These are phyloP conservation scores for Penicillium manginii DNA, from an alignment of 495 filamentous ascomycete species.

Conservation along the genomic window DNA sequence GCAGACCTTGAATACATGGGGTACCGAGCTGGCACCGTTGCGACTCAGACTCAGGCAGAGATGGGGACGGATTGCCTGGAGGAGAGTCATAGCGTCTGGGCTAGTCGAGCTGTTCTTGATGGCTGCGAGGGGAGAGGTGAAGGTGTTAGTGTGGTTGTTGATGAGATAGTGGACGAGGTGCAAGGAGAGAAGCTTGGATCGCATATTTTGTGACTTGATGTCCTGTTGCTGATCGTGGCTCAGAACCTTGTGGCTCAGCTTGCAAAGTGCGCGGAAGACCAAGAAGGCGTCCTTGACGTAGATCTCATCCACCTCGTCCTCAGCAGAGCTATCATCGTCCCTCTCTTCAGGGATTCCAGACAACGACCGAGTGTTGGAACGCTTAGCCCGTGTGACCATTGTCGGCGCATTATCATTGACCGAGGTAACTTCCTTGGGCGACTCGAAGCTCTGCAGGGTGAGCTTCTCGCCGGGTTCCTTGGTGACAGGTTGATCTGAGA, in stretches of 20 bases:
- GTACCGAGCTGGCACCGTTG: slow-evolving; percentile 91
- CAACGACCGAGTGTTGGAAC: slow-evolving; percentile 51
- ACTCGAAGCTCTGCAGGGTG: slow-evolving; percentile 94
- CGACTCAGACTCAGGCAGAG: slow-evolving; percentile 90
- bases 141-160: slow-evolving; percentile 85
- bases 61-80: slow-evolving; percentile 96
- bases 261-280: slow-evolving; percentile 96
- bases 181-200: slow-evolving; percentile 92
- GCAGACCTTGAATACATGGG: slow-evolving; percentile 89
- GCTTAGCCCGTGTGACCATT: slow-evolving; percentile 82
- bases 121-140: slow-evolving; percentile 85
- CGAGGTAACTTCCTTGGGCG: slow-evolving; percentile 88
- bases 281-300: slow-evolving; percentile 96
- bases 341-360: slow-evolving; percentile 56
- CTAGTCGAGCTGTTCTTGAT: slow-evolving; percentile 87
- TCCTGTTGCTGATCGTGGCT: slow-evolving; percentile 90
- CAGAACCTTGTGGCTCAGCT: slow-evolving; percentile 89
- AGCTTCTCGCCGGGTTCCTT: slow-evolving; percentile 75
- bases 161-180: slow-evolving; percentile 93
- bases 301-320: slow-evolving; percentile 95
- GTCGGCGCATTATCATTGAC: slow-evolving; percentile 91
- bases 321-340: slow-evolving; percentile 59
- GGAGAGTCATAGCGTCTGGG: slow-evolving; percentile 82
- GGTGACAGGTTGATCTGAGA: slow-evolving; percentile 56
- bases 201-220: slow-evolving; percentile 90